These are phyloP conservation scores for Populus hybrid DNA, from an alignment of 441 rosid species.

Conservation along the genomic window DNA sequence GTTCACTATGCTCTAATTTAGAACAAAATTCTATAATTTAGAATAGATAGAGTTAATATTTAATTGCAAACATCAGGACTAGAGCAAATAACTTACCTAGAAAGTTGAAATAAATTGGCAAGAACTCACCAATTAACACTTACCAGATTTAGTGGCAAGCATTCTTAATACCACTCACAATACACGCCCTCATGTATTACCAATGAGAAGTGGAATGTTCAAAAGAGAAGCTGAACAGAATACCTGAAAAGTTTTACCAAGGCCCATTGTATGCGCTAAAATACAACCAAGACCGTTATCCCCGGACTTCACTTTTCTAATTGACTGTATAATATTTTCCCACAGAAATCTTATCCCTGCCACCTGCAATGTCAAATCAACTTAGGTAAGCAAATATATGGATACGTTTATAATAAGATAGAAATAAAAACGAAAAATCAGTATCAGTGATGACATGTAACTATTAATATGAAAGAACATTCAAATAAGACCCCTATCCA, in stretches of 20 bases:
- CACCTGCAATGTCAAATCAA: slow-evolving; percentile 54
- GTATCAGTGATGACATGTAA: not conserved
- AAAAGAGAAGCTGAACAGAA: slow-evolving; percentile 18
- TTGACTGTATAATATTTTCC: slow-evolving; percentile 97
- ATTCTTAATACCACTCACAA: not conserved
- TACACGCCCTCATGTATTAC: not conserved
- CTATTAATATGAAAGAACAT: not conserved
- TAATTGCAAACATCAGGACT: not conserved
- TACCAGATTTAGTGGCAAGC: not conserved
- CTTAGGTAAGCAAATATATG: slow-evolving; percentile 11
- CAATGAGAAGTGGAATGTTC: not conserved
- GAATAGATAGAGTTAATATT: not conserved
- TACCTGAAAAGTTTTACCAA: slow-evolving; percentile 99
- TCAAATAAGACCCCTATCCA: not conserved
- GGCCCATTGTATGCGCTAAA: slow-evolving; percentile 99
- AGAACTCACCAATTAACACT: not conserved
- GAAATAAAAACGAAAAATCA: not conserved
- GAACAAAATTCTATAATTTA: not conserved
- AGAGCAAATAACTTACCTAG: not conserved
- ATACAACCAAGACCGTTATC: slow-evolving; percentile 99
- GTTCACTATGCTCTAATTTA: not conserved
- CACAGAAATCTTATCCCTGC: slow-evolving; percentile 98
- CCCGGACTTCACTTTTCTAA: slow-evolving; percentile 81
- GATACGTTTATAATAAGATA: not conserved
- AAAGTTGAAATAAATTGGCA: not conserved